A percentile compares a stretch with the other conserved stretches of the same genome.
Conservation (phyloP, 2,329 filamentous ascomycete species). For the Alternaria sp. region DNA sequence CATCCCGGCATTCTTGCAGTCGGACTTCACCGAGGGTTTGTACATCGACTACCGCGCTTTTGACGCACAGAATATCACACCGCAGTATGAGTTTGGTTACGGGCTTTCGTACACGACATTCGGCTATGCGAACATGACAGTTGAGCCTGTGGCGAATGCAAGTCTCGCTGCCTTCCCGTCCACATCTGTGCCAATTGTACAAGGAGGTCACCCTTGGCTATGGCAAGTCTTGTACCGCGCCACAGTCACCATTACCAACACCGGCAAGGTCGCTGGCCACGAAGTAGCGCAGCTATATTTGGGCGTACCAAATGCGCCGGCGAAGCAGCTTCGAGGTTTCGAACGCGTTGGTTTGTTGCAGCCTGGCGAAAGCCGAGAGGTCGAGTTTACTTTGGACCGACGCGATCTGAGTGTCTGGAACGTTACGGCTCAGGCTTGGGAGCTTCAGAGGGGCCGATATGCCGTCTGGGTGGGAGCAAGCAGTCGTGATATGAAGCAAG, state of each 20-base stretch:
- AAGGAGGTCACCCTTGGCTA: conserved; percentile 54
- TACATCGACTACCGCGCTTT: conserved; percentile 84
- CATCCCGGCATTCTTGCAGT: conserved; percentile 71
- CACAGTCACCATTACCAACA: conserved; percentile 72
- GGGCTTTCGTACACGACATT: conserved; percentile 79
- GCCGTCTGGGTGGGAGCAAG: conserved; percentile 45
- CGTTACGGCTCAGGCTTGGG: conserved; percentile 76
- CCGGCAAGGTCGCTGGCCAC: conserved; percentile 66
- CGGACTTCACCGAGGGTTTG: conserved; percentile 75
- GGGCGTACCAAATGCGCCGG: conserved; percentile 65
- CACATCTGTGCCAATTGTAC: conserved; percentile 24
- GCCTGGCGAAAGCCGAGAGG: conserved; percentile 68
- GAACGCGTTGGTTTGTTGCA: conserved; percentile 71
- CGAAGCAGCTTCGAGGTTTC: conserved; percentile 74
- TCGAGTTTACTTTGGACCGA: conserved; percentile 71
- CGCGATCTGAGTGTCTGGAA: conserved; percentile 91
- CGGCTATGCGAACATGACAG: conserved; percentile 67
- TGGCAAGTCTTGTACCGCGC: conserved; percentile 73
- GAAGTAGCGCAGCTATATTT: conserved; percentile 79
- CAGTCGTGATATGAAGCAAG: conserved; percentile 41
- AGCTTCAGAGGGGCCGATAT: conserved; percentile 48
- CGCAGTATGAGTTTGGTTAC: conserved; percentile 80
- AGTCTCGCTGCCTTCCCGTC: conserved; percentile 18
- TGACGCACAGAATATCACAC: conserved; percentile 66
- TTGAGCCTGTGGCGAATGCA: conserved; percentile 59